Evolutionary conservation across 2,329 filamentous ascomycete species (phyloP).

Genomic region (Fusarium tricinctum): DNA sequence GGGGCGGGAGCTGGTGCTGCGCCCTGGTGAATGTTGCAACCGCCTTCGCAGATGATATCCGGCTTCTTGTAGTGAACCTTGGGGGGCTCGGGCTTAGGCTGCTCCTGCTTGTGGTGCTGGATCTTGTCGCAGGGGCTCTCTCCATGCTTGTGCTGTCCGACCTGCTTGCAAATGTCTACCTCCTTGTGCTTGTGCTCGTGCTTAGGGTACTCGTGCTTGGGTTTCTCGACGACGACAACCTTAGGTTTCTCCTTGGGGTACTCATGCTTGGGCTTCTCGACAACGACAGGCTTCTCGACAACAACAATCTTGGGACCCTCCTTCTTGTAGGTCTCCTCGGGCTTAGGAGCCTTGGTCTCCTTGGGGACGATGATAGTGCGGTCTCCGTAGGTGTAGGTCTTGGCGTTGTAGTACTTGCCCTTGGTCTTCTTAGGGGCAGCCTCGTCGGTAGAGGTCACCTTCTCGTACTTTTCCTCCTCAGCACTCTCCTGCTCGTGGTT

Average conservation of each 20-base stretch:
- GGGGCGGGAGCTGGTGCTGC: not conserved
- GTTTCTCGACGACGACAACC: not conserved
- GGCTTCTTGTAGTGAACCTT: not conserved
- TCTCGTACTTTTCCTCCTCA: conserved; percentile 20
- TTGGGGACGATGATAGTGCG: conserved; percentile 29
- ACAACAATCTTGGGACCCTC: conserved; percentile 8
- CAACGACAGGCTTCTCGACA: not conserved
- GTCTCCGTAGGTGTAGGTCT: conserved; percentile 27
- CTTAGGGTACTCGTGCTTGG: conserved; percentile 7
- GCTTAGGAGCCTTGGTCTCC: conserved; percentile 20
- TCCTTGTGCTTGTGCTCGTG: conserved; percentile 21
- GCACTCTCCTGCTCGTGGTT: conserved; percentile 14
- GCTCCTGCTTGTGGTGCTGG: no score
- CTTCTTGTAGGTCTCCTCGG: conserved; percentile 2
- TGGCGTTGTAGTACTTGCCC: conserved; percentile 18
- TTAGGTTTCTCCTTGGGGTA: not conserved
- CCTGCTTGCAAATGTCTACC: not conserved
- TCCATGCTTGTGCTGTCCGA: no score
- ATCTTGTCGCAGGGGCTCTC: no score
- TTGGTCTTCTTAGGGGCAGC: conserved; percentile 17
- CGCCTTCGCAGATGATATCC: not conserved
- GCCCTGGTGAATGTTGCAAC: not conserved
- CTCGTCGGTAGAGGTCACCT: conserved; percentile 22
- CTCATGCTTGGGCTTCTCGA: conserved; percentile 3
- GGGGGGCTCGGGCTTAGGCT: not conserved